Evolutionary conservation across 805 yeast genomes (phyloP).

Genomic region (Zygosaccharomyces siamensis): DNA sequence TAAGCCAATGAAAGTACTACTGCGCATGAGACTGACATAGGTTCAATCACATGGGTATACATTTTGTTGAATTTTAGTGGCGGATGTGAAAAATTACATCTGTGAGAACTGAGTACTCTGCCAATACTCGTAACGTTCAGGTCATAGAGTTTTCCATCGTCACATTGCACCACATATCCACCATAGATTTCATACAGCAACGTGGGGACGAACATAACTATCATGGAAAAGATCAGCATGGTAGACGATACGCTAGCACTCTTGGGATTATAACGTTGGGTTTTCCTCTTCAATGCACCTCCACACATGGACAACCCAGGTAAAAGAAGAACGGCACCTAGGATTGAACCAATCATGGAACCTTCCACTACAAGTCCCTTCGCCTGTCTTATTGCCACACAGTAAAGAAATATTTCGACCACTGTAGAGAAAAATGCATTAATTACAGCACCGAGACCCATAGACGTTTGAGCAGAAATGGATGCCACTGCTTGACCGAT

Average conservation of each 20-base stretch:
- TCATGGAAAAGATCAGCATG: slow-evolving; percentile 84
- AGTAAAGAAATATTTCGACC: slow-evolving; percentile 86
- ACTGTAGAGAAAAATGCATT: slow-evolving; percentile 96
- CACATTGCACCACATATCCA: slow-evolving; percentile 70
- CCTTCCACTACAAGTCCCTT: slow-evolving; percentile 94
- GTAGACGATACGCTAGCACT: slow-evolving; percentile 97
- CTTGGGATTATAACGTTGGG: slow-evolving; percentile 92
- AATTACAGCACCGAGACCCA: slow-evolving; percentile 98
- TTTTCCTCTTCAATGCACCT: slow-evolving; percentile 87
- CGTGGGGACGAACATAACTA: slow-evolving; percentile 91
- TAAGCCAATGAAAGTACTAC: slow-evolving; percentile 76
- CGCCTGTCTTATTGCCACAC: slow-evolving; percentile 81
- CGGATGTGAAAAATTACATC: slow-evolving; percentile 76
- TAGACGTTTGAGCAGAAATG: slow-evolving; percentile 94
- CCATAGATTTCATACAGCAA: slow-evolving; percentile 87
- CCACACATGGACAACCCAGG: slow-evolving; percentile 98
- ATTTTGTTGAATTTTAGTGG: slow-evolving; percentile 64
- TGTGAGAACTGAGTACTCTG: slow-evolving; percentile 26
- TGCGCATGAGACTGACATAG: slow-evolving; percentile 79
- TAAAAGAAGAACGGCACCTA: slow-evolving; percentile 84
- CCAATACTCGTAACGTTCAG: slow-evolving; percentile 44
- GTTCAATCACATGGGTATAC: slow-evolving; percentile 65
- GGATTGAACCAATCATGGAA: slow-evolving; percentile 85
- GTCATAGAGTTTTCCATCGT: slow-evolving; percentile 17
- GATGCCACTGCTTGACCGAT: slow-evolving; percentile 99